Evolutionary conservation across 2,329 filamentous ascomycete species (phyloP), one percentile per base, ranked within the genome.

Genomic region (Aspergillus sojae): DNA sequence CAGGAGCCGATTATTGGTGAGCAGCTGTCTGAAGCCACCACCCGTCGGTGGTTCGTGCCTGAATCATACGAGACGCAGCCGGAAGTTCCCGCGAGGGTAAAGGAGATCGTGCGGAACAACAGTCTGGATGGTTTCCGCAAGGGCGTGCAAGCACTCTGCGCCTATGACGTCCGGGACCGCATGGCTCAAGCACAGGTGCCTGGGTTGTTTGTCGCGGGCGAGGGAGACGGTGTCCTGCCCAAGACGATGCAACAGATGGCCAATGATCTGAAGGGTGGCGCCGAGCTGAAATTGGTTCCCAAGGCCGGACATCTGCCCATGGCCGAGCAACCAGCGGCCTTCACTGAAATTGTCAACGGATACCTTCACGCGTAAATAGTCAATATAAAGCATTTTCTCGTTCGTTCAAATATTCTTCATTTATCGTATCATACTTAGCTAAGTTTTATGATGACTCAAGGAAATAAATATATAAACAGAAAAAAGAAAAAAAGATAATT

Each of bases 291-390:
- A 74, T 77, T 91, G 62, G 85, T 96, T 11, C 86, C 91, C 0
- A 80, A 84, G 10, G 88, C 92, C 0, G 93, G 93, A 0, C 93
- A 96, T 80, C 78, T 96, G 71, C 93, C 93, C 0, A 96, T 96
- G 91, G 88, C 88, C 55, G 93, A 96, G 78, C 85, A 87, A 68
- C 89, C 91, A 0, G 78, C 82, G 62, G 87, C 84, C 4, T 93
- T 94, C 74, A 89, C 89, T 74, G 80, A 84, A 32, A 86, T 86
- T 53, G 81, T 94, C 2, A 79, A 82, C 48, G 80, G 76, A 10
- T 91, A 91, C 66, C 68, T 92, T 63, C 67, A 67, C 60, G 54
- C 34, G 14, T 66, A 64, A n/a, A 64, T 59, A 55, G 52, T 23
- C 21, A 26, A 21, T 39, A 23, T 11, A 6, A 32, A 50, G 4